Evolutionary conservation across 306 rosid genomes (phyloP), one percentile per base, ranked within the genome.

Genomic region (Cyclanthera cordifolia): DNA sequence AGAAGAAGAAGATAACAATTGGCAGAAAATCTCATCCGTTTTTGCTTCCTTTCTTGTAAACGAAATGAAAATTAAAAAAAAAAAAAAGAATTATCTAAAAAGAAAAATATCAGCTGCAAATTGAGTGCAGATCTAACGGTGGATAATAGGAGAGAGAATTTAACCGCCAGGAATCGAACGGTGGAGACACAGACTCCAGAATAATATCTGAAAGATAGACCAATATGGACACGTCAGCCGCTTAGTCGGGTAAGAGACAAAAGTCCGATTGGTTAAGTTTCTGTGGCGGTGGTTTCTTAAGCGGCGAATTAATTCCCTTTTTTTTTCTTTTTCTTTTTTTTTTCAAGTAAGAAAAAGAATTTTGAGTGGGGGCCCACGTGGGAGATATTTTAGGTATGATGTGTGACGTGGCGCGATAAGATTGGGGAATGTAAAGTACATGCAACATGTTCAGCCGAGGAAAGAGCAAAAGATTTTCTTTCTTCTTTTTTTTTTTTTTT

Each of bases 41-140:
- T 28, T 50, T 28, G 32, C 5, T 47, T 20, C 27, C 4, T 2
- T 5, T 47, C 4, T 9, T 13, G n/a, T 0, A 8, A 24, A 10
- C 11, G 5, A 12, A 12, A 19, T 0, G n/a, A 2, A 20, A 8
- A 25, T 82, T 52, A 17, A 28, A 45, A 57, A 48, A 34, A 60
- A 24, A 11, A 49, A 57, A 48, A 60, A 60, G 23, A 10, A n/a
- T n/a, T n/a, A n/a, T n/a, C n/a, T 1, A 32, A 32, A 32, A 32
- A 1, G 5, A 53, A 57, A 49, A 61, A 61, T 24, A 12, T 45
- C 64, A 72, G 30, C 64, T 16, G 30, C 16, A 57, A 9, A 5
- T 54, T 13, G 72, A 19, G 67, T 13, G 30, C 0, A 4, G 27
- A 85, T 82, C 85, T 3, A 63, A 86, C 83, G 91, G 96, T n/a